Evolutionary conservation across 2,329 filamentous ascomycete genomes (phyloP).

Genomic region (Botryotinia globosa): DNA sequence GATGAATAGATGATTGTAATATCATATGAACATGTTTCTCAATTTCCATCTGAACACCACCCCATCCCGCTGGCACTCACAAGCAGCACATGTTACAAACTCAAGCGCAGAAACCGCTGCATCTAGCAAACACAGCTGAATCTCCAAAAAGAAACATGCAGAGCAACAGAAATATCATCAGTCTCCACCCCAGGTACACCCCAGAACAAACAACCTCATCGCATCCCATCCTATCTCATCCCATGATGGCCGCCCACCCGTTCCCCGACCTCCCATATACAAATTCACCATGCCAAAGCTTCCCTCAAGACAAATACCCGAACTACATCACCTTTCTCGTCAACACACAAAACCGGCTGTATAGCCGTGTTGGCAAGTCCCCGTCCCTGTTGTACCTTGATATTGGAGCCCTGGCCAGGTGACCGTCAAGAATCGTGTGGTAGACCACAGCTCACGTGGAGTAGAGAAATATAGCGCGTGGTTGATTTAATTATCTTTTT

Average conservation of each 20-base stretch:
- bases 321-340: background rate
- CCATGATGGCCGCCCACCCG: background rate
- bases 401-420: background rate
- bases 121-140: background rate
- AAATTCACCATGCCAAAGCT: background rate
- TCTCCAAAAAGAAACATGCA: background rate
- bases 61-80: background rate
- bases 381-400: background rate
- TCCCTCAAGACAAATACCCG: background rate
- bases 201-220: no score
- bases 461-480: constrained; percentile 1
- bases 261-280: background rate
- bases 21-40: background rate
- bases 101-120: background rate
- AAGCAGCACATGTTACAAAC: background rate
- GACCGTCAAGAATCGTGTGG: background rate
- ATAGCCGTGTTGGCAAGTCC: background rate
- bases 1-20: background rate
- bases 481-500: background rate
- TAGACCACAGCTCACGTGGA: background rate
- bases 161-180: background rate
- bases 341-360: background rate
- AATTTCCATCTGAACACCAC: no score
- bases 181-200: background rate
- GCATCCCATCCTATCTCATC: background rate